Conservation (phyloP, 148 eudicot genomes). For the Nepenthes gracilis region DNA sequence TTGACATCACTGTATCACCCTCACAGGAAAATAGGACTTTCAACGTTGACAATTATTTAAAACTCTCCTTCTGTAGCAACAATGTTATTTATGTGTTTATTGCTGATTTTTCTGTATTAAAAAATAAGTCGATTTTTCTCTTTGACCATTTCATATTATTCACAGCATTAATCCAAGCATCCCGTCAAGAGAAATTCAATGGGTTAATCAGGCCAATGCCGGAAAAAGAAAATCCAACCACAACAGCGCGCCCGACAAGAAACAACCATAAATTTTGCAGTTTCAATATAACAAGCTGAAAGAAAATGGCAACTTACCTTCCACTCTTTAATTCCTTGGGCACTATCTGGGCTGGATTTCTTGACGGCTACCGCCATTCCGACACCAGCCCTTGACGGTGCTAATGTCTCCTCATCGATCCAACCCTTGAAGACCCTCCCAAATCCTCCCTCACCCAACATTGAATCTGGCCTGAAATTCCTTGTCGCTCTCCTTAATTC, state of each 20-base stretch:
- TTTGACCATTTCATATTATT: too few relatives aligned
- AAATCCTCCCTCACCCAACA: constrained; percentile 80
- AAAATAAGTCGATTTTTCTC: too few relatives aligned
- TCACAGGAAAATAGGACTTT: too few relatives aligned
- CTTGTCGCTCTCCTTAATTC: constrained; percentile 53
- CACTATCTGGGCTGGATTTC: constrained; percentile 60
- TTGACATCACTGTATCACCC: too few relatives aligned
- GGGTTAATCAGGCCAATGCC: too few relatives aligned
- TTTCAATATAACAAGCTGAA: not conserved
- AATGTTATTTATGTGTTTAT: too few relatives aligned
- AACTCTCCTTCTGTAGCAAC: too few relatives aligned
- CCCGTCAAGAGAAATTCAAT: too few relatives aligned
- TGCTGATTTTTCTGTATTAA: too few relatives aligned
- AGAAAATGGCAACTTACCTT: constrained; percentile 24
- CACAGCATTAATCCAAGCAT: too few relatives aligned
- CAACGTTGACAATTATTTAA: too few relatives aligned
- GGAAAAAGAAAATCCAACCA: not conserved
- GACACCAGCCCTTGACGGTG: constrained; percentile 49
- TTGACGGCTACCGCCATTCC: constrained; percentile 75
- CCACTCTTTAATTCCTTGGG: constrained; percentile 81
- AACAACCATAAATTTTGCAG: not conserved
- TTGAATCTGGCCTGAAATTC: constrained; percentile 45
- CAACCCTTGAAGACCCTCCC: constrained; percentile 83
- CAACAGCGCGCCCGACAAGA: not conserved
- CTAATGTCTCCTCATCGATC: constrained; percentile 47